Base-by-base conservation (phyloP, 2,329 filamentous ascomycete genomes). In the Seiridium unicorne region DNA sequence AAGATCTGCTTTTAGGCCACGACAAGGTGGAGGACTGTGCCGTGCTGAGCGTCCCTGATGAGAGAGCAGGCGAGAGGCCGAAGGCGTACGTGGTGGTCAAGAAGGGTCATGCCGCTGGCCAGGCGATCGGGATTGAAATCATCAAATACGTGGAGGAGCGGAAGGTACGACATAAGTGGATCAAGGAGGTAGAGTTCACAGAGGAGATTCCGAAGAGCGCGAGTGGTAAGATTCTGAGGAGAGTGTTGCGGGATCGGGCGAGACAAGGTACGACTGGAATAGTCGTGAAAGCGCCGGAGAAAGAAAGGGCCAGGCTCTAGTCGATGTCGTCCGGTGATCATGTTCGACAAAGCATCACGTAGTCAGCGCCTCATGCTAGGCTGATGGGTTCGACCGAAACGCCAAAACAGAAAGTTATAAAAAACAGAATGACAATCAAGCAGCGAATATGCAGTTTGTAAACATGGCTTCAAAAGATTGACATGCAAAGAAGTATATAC, bases 1-100 rank as follows among this genome's bases (percentile, higher is more conserved):
- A 89, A 66, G 84, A 88, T 63, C 67, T 84, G 2, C 71, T 89
- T n/a, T 77, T 88, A 1, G 81, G 84, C 0, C 84, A 89, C 62
- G 67, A 73, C 0, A 77, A 76, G 11, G 81, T 89, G 0, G 81
- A 82, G 46, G 86, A 89, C 66, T 79, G 77, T 1, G 85, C 85
- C 0, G 82, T 87, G 0, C 72, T 85, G 49, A 81, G 81, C 0
- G 73, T 86, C 6, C 70, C 70, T 1, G 81, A 86, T 61, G 82
- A 87, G 4, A 81, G 83, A 55, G 77, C 82, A 0, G 84, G 83
- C 1, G 83, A 88, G 66, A 71, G 78, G 32, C 84, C 84, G 0
- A 83, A 85, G 69, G 85, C 84, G 0, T 88, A 80, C 66, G 75
- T 87, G 0, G 83, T 86, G 8, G 68, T 76, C 49, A 81, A 80